These are phyloP conservation scores for Candida verbasci DNA, from an alignment of 805 yeast genomes.

Conservation along the genomic window DNA sequence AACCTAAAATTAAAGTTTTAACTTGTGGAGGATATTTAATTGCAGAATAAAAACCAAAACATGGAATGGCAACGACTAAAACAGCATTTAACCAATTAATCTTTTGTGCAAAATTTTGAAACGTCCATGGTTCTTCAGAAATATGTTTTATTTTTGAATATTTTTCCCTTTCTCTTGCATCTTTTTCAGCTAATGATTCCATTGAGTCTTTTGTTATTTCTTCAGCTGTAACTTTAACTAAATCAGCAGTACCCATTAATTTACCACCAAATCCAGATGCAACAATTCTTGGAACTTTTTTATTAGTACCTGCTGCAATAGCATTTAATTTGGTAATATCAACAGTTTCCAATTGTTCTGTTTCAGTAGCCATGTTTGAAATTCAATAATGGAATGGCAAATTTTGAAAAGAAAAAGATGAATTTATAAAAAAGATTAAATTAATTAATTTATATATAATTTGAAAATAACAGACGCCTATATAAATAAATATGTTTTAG, in stretches of 20 bases:
- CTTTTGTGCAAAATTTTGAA: slow-evolving; percentile 66
- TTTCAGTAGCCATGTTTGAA: slow-evolving; percentile 5
- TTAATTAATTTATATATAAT: background rate
- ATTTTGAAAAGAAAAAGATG: background rate
- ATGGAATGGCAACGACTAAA: slow-evolving; percentile 60
- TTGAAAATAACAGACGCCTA: too few species aligned
- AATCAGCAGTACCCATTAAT: slow-evolving; percentile 76
- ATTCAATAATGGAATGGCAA: background rate
- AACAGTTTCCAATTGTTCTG: slow-evolving; percentile 27
- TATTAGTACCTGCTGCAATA: slow-evolving; percentile 78
- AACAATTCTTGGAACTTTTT: slow-evolving; percentile 63
- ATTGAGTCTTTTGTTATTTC: slow-evolving; percentile 52
- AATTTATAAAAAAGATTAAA: background rate
- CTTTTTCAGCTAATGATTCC: slow-evolving; percentile 36
- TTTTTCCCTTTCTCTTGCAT: slow-evolving; percentile 35
- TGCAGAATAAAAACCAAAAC: slow-evolving; percentile 46
- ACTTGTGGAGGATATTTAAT: slow-evolving; percentile 43
- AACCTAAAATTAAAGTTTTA: slow-evolving; percentile 51
- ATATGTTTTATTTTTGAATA: slow-evolving; percentile 50
- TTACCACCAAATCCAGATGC: slow-evolving; percentile 74
- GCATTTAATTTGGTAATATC: slow-evolving; percentile 71
- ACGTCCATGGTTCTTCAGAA: slow-evolving; percentile 76
- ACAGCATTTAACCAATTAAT: slow-evolving; percentile 74
- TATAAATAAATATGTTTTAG: too few species aligned
- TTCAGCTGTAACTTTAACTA: slow-evolving; percentile 65